Evolutionary conservation across 2,329 filamentous ascomycete genomes (phyloP).

Genomic region (Aspergillus awamori): DNA sequence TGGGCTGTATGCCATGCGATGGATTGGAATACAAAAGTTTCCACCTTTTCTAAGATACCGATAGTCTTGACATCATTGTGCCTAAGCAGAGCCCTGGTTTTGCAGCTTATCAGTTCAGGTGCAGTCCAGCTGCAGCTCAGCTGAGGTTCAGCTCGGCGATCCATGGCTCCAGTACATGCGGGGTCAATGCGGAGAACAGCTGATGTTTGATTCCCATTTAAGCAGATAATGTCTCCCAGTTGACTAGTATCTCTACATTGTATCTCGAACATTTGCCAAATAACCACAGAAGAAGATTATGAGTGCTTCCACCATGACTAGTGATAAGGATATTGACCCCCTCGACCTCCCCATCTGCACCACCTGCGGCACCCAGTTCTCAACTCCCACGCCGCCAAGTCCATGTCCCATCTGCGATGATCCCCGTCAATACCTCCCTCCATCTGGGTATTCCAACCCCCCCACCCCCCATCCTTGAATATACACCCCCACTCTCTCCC

Average conservation of each 20-base stretch:
- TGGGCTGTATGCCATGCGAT: not conserved
- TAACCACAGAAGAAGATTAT: too few relatives aligned
- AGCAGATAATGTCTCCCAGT: not conserved
- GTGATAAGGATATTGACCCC: not conserved
- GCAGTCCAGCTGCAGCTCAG: too few relatives aligned
- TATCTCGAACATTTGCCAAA: not conserved
- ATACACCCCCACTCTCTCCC: not conserved
- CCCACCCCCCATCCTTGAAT: not conserved
- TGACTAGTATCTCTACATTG: not conserved
- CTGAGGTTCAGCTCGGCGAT: not conserved
- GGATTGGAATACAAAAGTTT: not conserved
- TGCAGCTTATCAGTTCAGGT: too few relatives aligned
- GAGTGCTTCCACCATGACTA: slow-evolving; percentile 12
- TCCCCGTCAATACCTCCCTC: slow-evolving; percentile 34
- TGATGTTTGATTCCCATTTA: not conserved
- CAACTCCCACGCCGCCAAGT: slow-evolving; percentile 17
- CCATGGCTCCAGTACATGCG: not conserved
- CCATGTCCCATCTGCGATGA: slow-evolving; percentile 38
- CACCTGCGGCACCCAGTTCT: slow-evolving; percentile 33
- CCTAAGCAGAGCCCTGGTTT: not conserved
- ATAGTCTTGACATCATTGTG: not conserved
- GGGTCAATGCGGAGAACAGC: not conserved
- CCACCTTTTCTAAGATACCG: not conserved
- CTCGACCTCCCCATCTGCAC: slow-evolving; percentile 32
- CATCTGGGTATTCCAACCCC: slow-evolving; percentile 25